Conservation (phyloP, 345 rosid species). For the Eucalyptus guilfoylei region DNA sequence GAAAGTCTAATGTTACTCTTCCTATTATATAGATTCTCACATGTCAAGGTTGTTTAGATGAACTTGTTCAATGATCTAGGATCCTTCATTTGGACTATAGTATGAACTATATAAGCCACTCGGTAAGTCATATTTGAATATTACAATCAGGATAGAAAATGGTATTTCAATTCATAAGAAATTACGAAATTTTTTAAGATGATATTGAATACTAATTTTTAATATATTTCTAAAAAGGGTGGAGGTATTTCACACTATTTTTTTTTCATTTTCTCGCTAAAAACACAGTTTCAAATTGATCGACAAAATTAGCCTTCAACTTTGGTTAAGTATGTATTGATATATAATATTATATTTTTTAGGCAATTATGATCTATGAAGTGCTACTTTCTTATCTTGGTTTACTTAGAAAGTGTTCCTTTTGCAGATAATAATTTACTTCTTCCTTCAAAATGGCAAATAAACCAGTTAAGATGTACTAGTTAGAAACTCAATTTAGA, state of each 20-base stretch:
- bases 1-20: not conserved
- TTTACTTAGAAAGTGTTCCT: not conserved
- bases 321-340: not conserved
- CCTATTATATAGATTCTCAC: not conserved
- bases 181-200: not conserved
- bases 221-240: not conserved
- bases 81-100: not conserved
- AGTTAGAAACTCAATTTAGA: not conserved
- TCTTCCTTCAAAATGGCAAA: not conserved
- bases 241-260: not conserved
- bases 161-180: not conserved
- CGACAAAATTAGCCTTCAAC: not conserved
- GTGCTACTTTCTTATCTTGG: not conserved
- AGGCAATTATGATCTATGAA: not conserved
- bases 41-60: not conserved
- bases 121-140: no score
- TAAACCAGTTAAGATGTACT: no score
- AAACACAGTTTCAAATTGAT: not conserved
- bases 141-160: fast-evolving
- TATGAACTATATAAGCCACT: not conserved
- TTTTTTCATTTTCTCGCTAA: not conserved
- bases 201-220: not conserved
- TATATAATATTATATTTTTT: not conserved
- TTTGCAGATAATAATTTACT: not conserved
- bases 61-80: not conserved